phyloP scores from a whole-genome alignment of 108 stramenopile species.

The Schizochytrium sp. region DNA sequence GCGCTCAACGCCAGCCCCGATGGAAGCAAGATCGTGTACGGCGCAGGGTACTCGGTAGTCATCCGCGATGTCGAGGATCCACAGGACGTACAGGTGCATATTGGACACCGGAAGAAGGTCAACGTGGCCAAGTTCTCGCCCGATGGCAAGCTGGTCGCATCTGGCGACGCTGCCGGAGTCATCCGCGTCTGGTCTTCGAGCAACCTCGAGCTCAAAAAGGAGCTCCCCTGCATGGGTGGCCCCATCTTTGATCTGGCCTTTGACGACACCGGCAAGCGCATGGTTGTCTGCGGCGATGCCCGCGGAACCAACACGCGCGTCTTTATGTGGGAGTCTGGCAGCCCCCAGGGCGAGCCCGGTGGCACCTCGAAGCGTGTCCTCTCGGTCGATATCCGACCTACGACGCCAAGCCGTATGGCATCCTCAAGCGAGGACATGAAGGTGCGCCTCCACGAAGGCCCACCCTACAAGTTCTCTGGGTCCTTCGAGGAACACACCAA shows the following conservation, averaged over 20 bases:
- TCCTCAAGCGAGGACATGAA: background rate
- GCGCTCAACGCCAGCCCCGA: background rate
- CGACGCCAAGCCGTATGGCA: background rate
- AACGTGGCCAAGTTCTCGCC: slow-evolving; percentile 6
- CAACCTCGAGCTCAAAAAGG: background rate
- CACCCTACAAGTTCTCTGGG: background rate
- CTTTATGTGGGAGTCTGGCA: slow-evolving; percentile 10
- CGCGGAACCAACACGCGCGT: background rate
- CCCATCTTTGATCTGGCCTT: background rate
- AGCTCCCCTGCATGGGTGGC: background rate
- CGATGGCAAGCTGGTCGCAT: background rate
- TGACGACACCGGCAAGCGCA: slow-evolving; percentile 2
- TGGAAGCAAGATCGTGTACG: background rate
- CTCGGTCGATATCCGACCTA: background rate
- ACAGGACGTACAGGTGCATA: background rate
- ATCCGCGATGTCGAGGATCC: background rate
- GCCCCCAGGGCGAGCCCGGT: background rate
- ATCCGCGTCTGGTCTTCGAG: background rate
- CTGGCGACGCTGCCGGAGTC: background rate
- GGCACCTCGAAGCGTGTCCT: background rate
- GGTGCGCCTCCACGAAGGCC: background rate
- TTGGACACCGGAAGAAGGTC: background rate
- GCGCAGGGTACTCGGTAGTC: background rate
- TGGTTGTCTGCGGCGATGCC: slow-evolving; percentile 12
- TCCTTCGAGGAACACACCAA: background rate